phyloP scores from a whole-genome alignment of 163 green algal genomes.

The Coccomyxa subellipsoidea region DNA sequence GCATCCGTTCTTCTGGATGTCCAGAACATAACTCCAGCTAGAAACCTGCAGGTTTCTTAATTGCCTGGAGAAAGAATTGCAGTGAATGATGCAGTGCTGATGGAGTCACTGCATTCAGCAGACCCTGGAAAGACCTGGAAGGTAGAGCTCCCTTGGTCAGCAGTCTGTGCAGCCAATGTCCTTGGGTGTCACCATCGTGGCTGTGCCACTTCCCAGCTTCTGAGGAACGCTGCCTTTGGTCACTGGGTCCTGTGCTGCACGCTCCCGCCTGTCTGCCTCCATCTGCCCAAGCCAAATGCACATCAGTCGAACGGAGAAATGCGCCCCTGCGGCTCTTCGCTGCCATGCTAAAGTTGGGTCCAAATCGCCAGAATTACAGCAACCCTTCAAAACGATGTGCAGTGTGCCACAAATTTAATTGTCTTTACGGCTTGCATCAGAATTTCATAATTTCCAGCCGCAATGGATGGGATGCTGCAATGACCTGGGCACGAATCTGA shows the following conservation, averaged over 20 bases:
- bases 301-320: neutral
- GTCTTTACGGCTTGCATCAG: too few relatives aligned
- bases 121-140: neutral
- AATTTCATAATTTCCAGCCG: too few relatives aligned
- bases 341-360: neutral
- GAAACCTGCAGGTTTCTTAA: too few relatives aligned
- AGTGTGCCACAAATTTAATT: too few relatives aligned
- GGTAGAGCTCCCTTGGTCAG: neutral
- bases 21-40: neutral
- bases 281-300: neutral
- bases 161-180: neutral
- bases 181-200: neutral
- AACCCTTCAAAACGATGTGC: too few relatives aligned
- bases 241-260: neutral
- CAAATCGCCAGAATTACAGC: too few relatives aligned
- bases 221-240: neutral
- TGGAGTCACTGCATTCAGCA: too few relatives aligned
- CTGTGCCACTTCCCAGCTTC: constrained; percentile 2
- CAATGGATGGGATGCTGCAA: neutral
- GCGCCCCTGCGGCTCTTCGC: neutral
- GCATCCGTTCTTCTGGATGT: neutral
- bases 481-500: neutral
- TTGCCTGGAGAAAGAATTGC: too few relatives aligned
- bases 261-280: constrained; percentile 12
- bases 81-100: too few relatives aligned